Evolutionary conservation across 768 basidiomycete species (phyloP).

Genomic region (Suillus luteus): DNA sequence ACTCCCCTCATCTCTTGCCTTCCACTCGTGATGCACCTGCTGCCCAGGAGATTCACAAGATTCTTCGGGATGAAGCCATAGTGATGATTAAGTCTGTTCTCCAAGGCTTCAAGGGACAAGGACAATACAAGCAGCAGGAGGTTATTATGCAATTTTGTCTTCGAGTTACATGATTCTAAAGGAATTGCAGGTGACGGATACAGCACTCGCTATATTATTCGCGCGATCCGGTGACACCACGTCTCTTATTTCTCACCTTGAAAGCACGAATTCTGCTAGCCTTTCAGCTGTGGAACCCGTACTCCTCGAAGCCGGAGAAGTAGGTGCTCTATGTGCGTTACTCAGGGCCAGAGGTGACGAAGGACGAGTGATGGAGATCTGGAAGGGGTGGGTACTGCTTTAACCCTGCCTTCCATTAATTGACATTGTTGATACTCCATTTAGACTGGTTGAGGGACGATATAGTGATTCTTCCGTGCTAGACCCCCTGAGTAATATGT

Average conservation of each 20-base stretch:
- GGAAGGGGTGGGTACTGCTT: conserved; percentile 26
- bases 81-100: conserved; percentile 78
- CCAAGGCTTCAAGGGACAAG: conserved; percentile 68
- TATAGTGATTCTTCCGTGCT: conserved; percentile 24
- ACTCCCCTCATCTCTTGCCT: conserved; percentile 76
- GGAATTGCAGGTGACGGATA: conserved; percentile 59
- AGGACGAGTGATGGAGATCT: conserved; percentile 24
- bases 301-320: conserved; percentile 1
- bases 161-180: conserved; percentile 59
- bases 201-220: conserved; percentile 32
- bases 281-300: conserved; percentile 5
- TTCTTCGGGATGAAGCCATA: conserved; percentile 62
- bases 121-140: conserved; percentile 47
- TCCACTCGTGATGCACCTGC: conserved; percentile 56
- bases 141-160: conserved; percentile 63
- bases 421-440: neutral
- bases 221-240: conserved; percentile 26
- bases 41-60: conserved; percentile 65
- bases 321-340: conserved; percentile 3
- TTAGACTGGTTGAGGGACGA: conserved; percentile 30
- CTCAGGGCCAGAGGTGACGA: conserved; percentile 18
- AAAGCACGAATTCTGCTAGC: neutral
- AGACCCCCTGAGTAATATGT: conserved; percentile 33
- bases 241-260: conserved; percentile 20
- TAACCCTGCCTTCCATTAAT: neutral